phyloP scores from a whole-genome alignment of 176 grass and related monocot species.

The Cenchrus purpureus region DNA sequence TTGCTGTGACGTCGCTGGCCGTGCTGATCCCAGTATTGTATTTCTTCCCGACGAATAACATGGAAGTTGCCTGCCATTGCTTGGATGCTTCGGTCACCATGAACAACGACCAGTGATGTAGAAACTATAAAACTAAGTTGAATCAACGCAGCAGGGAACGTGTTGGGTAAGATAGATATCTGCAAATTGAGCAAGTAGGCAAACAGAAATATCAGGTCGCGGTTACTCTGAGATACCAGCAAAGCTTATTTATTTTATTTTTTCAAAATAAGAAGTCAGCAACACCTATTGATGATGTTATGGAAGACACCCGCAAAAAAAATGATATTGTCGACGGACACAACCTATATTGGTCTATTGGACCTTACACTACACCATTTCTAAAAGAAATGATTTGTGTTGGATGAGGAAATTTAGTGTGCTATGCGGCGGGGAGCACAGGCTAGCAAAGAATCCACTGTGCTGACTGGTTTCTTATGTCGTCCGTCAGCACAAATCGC shows the following conservation, averaged over 20 bases:
- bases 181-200: neutral
- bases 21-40: neutral
- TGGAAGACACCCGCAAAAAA: neutral
- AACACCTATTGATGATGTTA: neutral
- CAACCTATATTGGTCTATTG: no score
- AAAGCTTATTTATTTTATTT: neutral
- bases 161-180: neutral
- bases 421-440: no score
- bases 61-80: constrained; percentile 14
- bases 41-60: constrained; percentile 9
- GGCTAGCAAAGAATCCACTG: no score
- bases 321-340: neutral
- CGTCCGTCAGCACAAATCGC: no score
- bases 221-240: neutral
- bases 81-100: neutral
- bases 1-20: neutral
- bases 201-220: neutral
- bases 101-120: neutral
- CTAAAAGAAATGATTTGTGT: no score
- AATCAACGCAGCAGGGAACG: neutral
- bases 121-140: neutral
- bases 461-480: no score
- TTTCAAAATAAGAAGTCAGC: no score
- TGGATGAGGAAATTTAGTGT: no score
- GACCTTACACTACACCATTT: no score